Conservation (phyloP, 768 basidiomycete species). For the Lactarius psammicola region DNA sequence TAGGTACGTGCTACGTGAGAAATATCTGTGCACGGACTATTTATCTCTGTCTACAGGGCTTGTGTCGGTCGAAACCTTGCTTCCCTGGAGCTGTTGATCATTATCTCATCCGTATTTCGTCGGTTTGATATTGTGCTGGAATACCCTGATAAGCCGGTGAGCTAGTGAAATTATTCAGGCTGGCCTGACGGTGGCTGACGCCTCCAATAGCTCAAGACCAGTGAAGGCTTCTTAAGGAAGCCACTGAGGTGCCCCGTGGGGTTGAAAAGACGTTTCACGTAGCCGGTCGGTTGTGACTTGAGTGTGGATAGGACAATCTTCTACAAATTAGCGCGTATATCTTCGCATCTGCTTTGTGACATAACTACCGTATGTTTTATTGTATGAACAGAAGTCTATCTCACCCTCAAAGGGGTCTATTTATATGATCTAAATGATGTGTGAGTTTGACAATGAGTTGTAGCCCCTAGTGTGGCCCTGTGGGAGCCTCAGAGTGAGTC, state of each 20-base stretch:
- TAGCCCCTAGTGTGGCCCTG: no score
- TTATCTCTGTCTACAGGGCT: constrained; percentile 44
- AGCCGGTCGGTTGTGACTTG: neutral
- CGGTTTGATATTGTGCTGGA: constrained; percentile 73
- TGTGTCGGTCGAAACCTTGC: constrained; percentile 87
- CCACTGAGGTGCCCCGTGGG: constrained; percentile 72
- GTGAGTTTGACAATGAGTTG: no score
- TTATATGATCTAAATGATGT: no score
- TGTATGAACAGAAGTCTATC: neutral
- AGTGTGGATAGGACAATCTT: neutral
- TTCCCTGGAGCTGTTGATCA: constrained; percentile 73
- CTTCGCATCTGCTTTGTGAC: neutral
- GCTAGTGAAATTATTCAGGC: constrained; percentile 34
- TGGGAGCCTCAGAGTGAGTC: no score
- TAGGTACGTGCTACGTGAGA: constrained; percentile 43
- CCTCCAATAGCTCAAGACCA: constrained; percentile 55
- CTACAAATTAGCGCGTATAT: neutral
- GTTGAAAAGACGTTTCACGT: constrained; percentile 56
- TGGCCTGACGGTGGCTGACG: neutral
- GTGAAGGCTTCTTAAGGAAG: constrained; percentile 88
- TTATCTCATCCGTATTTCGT: constrained; percentile 75
- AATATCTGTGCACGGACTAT: neutral
- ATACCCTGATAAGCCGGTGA: constrained; percentile 53
- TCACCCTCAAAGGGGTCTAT: no score
- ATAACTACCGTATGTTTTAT: neutral